Conservation (phyloP, 2,329 filamentous ascomycete genomes). For the Biscogniauxia mediterranea region DNA sequence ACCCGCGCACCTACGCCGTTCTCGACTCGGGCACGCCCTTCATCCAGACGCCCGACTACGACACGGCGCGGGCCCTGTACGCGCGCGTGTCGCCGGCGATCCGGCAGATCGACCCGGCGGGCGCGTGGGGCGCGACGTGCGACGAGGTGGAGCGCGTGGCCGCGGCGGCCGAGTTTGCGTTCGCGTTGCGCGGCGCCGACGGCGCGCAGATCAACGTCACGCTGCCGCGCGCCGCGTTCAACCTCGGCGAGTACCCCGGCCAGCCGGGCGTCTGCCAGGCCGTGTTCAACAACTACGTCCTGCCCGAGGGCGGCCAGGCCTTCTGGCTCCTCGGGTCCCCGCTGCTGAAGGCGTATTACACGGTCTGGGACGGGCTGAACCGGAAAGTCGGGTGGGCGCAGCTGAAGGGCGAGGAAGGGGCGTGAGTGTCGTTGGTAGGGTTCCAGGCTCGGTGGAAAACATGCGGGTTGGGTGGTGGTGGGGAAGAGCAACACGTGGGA, state of each 20-base stretch:
- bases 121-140: constrained; percentile 36
- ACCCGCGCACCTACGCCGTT: constrained; percentile 18
- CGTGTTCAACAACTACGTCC: constrained; percentile 28
- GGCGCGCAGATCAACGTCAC: constrained; percentile 26
- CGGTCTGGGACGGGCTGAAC: constrained; percentile 33
- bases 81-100: constrained; percentile 31
- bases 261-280: constrained; percentile 32
- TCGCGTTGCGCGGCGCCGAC: constrained; percentile 27
- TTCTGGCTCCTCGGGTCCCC: constrained; percentile 35
- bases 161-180: constrained; percentile 29
- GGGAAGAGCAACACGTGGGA: too few species aligned
- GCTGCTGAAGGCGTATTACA: constrained; percentile 36
- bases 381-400: constrained; percentile 27
- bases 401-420: not conserved
- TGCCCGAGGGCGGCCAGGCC: constrained; percentile 7
- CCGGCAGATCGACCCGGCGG: constrained; percentile 28
- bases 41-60: constrained; percentile 31
- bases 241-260: constrained; percentile 33
- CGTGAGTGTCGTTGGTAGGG: too few species aligned
- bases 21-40: constrained; percentile 35
- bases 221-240: constrained; percentile 31
- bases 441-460: too few species aligned
- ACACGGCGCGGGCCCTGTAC: constrained; percentile 31
- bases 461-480: too few species aligned
- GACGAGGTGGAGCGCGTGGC: constrained; percentile 27